Conservation (phyloP, 2,329 filamentous ascomycete genomes). For the Xylariales sp. region DNA sequence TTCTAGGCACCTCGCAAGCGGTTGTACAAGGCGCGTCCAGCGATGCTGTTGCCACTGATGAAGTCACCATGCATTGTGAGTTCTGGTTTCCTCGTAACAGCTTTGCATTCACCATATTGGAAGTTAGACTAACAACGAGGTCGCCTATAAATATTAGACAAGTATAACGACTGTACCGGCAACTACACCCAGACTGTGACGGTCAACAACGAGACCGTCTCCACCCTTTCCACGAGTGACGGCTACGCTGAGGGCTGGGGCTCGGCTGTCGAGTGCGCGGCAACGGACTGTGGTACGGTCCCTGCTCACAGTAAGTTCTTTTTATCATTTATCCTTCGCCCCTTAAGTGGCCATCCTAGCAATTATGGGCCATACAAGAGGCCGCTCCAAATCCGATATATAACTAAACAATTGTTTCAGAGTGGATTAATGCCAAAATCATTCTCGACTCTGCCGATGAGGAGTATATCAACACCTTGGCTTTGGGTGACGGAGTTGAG, state of each 20-base stretch:
- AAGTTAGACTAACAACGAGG: no score
- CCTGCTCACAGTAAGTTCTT: constrained; percentile 23
- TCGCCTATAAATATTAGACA: background rate
- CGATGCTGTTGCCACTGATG: no score
- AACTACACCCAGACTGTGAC: background rate
- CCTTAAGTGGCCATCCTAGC: no score
- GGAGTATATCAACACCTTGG: constrained; percentile 21
- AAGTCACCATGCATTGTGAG: no score
- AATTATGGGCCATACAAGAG: no score
- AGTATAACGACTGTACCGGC: constrained; percentile 1
- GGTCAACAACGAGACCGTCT: background rate
- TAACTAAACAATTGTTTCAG: background rate
- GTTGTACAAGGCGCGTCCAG: no score
- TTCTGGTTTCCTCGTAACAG: rapidly evolving
- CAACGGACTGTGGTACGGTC: constrained; percentile 18
- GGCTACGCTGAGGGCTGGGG: constrained; percentile 26
- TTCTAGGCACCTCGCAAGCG: no score
- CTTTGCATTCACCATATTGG: background rate
- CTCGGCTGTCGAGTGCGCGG: constrained; percentile 26
- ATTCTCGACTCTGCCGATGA: constrained; percentile 21
- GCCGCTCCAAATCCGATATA: no score
- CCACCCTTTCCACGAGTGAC: constrained; percentile 9
- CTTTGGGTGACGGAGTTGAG: constrained; percentile 19
- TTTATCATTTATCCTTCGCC: background rate
- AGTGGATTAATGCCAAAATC: constrained; percentile 24